Evolutionary conservation across 495 filamentous ascomycete genomes (phyloP), one percentile per base, ranked within the genome.

Genomic region (Hypoxylon intermedium): DNA sequence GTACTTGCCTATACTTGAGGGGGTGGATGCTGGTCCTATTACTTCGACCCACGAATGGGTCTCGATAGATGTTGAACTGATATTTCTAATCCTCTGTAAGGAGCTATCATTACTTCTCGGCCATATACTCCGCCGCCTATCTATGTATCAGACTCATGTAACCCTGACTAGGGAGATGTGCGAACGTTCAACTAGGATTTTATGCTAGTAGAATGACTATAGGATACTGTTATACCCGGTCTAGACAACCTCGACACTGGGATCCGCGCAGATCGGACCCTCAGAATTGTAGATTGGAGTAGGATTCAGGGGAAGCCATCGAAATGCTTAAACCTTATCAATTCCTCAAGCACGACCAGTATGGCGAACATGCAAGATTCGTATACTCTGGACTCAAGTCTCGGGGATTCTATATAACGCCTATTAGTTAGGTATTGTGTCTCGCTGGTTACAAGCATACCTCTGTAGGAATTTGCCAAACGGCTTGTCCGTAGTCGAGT

Each of bases 261-360:
- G 60, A 43, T 38, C 33, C 30, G 16, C 52, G 44, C 44, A 58
- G 49, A 64, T 54, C 49, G 36, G 54, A 38, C 60, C 60, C 54
- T 44, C 45, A 38, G 38, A 19, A 28, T 58, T 16, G 49, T 36
- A 53, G 43, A 43, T 48, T 24, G 49, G 53, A 47, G 31, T 30
- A 41, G 26, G 38, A 16, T 15, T n/a, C n/a, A 34, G 13, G 30
- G 44, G 21, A 46, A 40, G 30, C 15, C 34, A 28, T 38, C 38
- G 45, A 52, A 34, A 41, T 56, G 52, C 51, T 51, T 38, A 44
- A 33, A 28, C 41, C 0, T 36, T 33, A 18, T 11, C 16, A 49
- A 20, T 16, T 38, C 36, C 15, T 45, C 37, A n/a, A n/a, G n/a
- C n/a, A 15, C 30, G 13, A n/a, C 13, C 18, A 24, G 42, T 20